Base-by-base conservation (phyloP, 805 yeast species). In the Metschnikowia arizonensis region DNA sequence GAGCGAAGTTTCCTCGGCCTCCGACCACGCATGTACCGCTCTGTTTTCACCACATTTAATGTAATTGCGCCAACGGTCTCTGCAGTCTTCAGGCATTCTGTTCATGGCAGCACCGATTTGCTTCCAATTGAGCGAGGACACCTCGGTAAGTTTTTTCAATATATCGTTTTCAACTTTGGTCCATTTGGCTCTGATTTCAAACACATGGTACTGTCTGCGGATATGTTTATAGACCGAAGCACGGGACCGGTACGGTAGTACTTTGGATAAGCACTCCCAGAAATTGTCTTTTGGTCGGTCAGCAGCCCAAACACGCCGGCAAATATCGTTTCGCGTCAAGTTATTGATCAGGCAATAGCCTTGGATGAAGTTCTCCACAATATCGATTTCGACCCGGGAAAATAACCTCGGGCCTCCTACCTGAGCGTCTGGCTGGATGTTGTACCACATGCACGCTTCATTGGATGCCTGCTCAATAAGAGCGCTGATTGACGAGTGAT, bases 61-160 rank as follows among this genome's bases (percentile, higher is more conserved):
- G 61, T 90, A 91, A 62, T 91, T 91, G 64, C 98, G 76, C 96
- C 96, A 91, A 56, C 98, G 75, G 63, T 91, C 98, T 55, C 98
- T 77, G 64, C 97, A 90, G 66, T 91, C 98, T 60, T 91, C 98
- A 0, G 98, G 97, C 98, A 91, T 91, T 57, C 98, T 74, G 11
- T 86, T 88, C 79, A 91, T 72, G 6, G 72, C 69, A 43, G 76
- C 76, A 6, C 97, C 97, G 49, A 91, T 86, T 33, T 73, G 72
- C 54, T 88, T 88, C 98, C 98, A 91, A 59, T 85, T 88, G 14
- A 93, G 88, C 47, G 82, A 88, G 54, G 79, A 77, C 21, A 81
- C 79, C 8, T 75, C 63, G 9, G 87, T 86, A 42, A 87, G 66
- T 44, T 74, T 74, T 1, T 80, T 79, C 43, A 91, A 70, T 39